Base-by-base conservation (phyloP, 495 filamentous ascomycete species). In the Xylaria telfairii region DNA sequence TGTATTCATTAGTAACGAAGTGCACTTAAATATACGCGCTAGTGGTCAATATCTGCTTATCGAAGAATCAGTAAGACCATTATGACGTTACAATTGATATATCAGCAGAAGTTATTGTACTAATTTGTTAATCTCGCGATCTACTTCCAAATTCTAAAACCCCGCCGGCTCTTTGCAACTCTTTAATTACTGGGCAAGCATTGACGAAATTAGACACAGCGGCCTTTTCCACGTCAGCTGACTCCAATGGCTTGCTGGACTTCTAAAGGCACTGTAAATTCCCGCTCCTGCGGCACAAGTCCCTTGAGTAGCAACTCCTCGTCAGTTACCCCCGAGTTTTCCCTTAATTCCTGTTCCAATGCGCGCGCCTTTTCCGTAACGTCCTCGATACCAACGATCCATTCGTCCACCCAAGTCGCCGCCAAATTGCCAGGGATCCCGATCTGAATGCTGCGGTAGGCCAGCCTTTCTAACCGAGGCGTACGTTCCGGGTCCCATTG, bases 401-500 rank as follows among this genome's bases (percentile, higher is more conserved):
- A 83, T 60, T 87, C 79, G 68, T 84, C 81, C 28, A 81, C 78
- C 83, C 84, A 90, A 68, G 73, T 71, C 71, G 70, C 75, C 15
- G 80, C 77, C 59, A 86, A 69, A 8, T 73, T 76, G 39, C 74
- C 77, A n/a, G 81, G 79, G 47, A 90, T 81, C 24, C 89, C 89
- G 72, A 90, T 85, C 81, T 91, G 89, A 56, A 91, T 85, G 71
- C 86, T 87, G 59, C 89, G 77, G 75, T 87, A 82, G 32, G 67
- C 71, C 67, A 89, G 46, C 71, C 68, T 78, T 19, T 72, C 81
- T 28, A 90, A 41, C 42, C 66, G 60, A 10, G 85, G 75, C 46
- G 75, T 76, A 17, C 89, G 67, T 76, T 90, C 89, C 0, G 89
- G 89, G 76, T 90, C 89, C 89, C 89, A 91, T 77, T 91, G 89